These are phyloP conservation scores for Plasmodium relictum DNA, from an alignment of 169 alveolate genomes.

Conservation along the genomic window DNA sequence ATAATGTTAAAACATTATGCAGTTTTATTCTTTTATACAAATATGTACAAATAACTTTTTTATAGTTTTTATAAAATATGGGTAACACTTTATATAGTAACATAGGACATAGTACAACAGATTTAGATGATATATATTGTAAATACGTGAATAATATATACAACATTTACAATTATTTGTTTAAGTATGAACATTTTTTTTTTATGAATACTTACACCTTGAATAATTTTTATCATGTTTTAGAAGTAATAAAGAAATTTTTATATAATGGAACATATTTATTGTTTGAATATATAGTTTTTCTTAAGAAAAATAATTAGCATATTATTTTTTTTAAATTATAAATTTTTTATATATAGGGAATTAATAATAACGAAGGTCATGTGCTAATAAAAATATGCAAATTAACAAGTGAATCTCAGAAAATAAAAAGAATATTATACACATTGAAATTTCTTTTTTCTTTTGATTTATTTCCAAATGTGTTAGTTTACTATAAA, in stretches of 20 bases:
- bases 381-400: slow-evolving; percentile 61
- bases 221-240: slow-evolving; percentile 48
- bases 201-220: slow-evolving; percentile 58
- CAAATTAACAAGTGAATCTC: slow-evolving; percentile 52
- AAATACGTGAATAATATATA: slow-evolving; percentile 41
- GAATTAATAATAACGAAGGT: slow-evolving; percentile 70
- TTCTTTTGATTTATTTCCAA: slow-evolving; percentile 72
- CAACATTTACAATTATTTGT: slow-evolving; percentile 58
- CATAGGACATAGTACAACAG: slow-evolving; percentile 56
- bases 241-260: slow-evolving; percentile 23
- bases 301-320: not conserved
- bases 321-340: not conserved
- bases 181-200: slow-evolving; percentile 55
- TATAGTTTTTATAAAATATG: slow-evolving; percentile 16
- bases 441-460: slow-evolving; percentile 65
- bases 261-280: not conserved
- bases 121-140: slow-evolving; percentile 44
- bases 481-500: slow-evolving; percentile 42
- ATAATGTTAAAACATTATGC: too few species aligned
- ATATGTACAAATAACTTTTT: not conserved
- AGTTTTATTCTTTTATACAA: not conserved
- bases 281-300: not conserved
- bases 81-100: slow-evolving; percentile 59
- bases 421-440: slow-evolving; percentile 57
- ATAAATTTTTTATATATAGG: not conserved